Base-by-base conservation (phyloP, 2,329 filamentous ascomycete genomes). In the Hypoxylon sp. region DNA sequence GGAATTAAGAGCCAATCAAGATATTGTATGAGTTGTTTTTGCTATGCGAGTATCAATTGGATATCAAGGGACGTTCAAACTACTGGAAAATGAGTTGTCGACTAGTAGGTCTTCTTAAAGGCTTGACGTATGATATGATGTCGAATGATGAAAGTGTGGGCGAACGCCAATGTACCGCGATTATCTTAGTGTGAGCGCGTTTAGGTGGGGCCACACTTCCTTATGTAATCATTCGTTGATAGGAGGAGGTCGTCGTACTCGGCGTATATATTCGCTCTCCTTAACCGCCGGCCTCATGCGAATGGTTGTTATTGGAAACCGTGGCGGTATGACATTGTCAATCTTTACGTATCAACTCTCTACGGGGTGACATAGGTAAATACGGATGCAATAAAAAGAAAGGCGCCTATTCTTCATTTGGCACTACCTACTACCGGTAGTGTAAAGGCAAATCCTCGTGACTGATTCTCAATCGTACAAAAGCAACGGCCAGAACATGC, bases 21-120 rank as follows among this genome's bases (percentile, higher is more conserved):
- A 39, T 5, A 14, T 26, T 19, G 57, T 64, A 61, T 47, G 68
- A 66, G 50, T 6, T 17, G 29, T 52, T 13, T 44, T 63, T 39
- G 3, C 17, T 54, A 70, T 65, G 42, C 47, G 53, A 53, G 53
- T 65, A 26, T 62, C 59, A 68, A 73, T 73, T 73, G 69, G 70
- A 63, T 68, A 42, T 63, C 17, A 55, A 44, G 22, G 19, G n/a
- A 37, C 26, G 37, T 47, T 35, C 24, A 39, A 46, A 8, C 51
- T 44, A 48, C 33, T 14, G 31, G 52, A 61, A 39, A 24, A 10
- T 22, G 17, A 65, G 58, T 42, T 26, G 68, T 52, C 42, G 48
- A 56, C 13, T 59, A 51, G 68, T 59, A 51, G 68, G 19, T 5
- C 29, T 17, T 63, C 26, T 63, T 61, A 68, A 61, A 51, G 54